Evolutionary conservation across 108 stramenopile species (phyloP), one percentile per base, ranked within the genome.

Genomic region (Cylindrotheca fusiformis): DNA sequence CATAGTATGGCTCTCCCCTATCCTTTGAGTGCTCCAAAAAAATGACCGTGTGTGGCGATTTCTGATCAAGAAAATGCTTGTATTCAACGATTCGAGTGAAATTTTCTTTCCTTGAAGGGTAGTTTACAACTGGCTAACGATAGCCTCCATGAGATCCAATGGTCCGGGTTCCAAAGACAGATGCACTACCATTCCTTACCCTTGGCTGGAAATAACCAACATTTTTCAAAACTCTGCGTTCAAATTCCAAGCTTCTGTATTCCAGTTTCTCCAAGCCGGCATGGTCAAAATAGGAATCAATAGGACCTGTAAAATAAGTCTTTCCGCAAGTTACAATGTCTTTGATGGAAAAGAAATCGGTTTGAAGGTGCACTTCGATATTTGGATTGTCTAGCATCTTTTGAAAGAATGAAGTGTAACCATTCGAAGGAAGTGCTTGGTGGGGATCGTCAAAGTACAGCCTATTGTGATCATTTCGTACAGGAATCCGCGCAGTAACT

Each of bases 31-130:
- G 69, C 53, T 85, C 84, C 57, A 76, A 64, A 32, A 87, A 79
- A 50, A 76, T 53, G 25, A 86, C 67, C 12, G 81, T 85, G 55
- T 87, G 70, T 41, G 70, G 49, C 6, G 84, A 85, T 23, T 74
- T 76, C 62, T 90, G 91, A 57, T 88, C 75, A 41, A 81, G 60
- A 18, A 85, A 71, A 63, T 93, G 91, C 68, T 93, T 93, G 72
- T 86, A 86, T 52, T 89, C 87, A 24, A 85, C 84, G 36, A 41
- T 41, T 41, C 36, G 36, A 10, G 36, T 41, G 14, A 41, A 41
- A 14, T 41, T 41, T n/a, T 4, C 20, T 17, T n/a, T 51, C 18
- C 20, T 51, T n/a, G 21, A 21, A 22, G 18, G 14, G 25, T 56
- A 8, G 4, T 56, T 31, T 22, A 57, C 56, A 6, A 41, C 36